phyloP scores from a whole-genome alignment of 305 asterid genomes.

The Solanum hybrid region DNA sequence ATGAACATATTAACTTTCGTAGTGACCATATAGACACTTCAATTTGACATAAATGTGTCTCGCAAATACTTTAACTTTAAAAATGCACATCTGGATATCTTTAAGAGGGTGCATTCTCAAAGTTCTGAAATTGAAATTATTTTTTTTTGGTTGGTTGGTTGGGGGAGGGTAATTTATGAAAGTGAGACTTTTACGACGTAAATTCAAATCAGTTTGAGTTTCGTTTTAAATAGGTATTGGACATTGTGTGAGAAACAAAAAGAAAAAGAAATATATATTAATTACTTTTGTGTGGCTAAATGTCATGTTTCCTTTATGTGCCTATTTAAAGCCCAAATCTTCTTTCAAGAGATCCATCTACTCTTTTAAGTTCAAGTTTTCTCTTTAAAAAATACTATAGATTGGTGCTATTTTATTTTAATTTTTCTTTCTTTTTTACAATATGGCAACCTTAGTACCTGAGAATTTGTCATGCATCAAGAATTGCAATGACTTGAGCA shows the following conservation, averaged over 20 bases:
- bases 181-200: background rate
- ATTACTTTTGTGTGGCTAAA: background rate
- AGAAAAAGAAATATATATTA: background rate
- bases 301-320: background rate
- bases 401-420: background rate
- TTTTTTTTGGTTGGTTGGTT: background rate
- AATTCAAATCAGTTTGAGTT: background rate
- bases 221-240: background rate
- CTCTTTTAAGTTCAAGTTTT: background rate
- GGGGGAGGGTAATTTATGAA: background rate
- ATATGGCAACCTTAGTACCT: background rate
- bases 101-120: background rate
- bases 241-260: background rate
- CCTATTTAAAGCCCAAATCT: background rate
- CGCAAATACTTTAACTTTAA: background rate
- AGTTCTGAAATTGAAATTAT: background rate
- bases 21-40: background rate
- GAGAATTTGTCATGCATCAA: slow-evolving; percentile 1
- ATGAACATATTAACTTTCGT: background rate
- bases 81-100: background rate
- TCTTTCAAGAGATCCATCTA: background rate
- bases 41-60: background rate
- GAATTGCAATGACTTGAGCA: background rate
- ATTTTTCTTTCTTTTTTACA: background rate
- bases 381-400: background rate